Evolutionary conservation across 2,329 filamentous ascomycete species (phyloP).

Genomic region (Sarocladiaceae sp.): DNA sequence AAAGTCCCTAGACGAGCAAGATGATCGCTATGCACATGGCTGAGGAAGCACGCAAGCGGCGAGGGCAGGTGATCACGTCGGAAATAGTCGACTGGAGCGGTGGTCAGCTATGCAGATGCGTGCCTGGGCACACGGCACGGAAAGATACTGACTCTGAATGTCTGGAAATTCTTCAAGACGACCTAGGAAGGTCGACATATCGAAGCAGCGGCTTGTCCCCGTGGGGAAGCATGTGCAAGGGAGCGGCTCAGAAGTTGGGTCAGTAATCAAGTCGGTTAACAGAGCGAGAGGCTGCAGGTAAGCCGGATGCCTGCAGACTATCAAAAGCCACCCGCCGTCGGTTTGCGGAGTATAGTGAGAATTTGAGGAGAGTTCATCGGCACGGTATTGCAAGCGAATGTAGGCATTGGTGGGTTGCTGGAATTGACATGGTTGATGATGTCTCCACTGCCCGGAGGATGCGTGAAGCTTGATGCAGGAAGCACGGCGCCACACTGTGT

Average conservation of each 20-base stretch:
- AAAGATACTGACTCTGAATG: constrained; percentile 54
- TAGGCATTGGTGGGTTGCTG: not conserved
- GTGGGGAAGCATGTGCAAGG: not conserved
- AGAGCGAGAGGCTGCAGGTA: constrained; percentile 1
- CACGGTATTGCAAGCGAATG: not conserved
- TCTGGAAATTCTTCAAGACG: constrained; percentile 72
- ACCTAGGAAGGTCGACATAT: constrained; percentile 77
- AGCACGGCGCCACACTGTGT: not conserved
- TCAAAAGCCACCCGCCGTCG: constrained; percentile 4
- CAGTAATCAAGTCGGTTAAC: not conserved
- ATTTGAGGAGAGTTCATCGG: not conserved
- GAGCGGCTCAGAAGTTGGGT: not conserved
- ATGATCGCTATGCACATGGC: constrained; percentile 91
- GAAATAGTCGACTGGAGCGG: constrained; percentile 68
- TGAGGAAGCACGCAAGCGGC: constrained; percentile 81
- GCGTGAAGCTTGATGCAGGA: not conserved
- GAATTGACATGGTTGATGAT: not conserved
- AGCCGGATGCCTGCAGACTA: constrained; percentile 1
- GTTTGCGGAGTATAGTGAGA: not conserved
- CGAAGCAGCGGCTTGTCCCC: constrained; percentile 6
- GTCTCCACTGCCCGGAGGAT: not conserved
- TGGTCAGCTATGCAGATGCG: not conserved
- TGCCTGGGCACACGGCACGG: not conserved
- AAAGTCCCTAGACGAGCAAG: constrained; percentile 74
- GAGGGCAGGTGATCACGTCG: constrained; percentile 51